Base-by-base conservation (phyloP, 805 yeast genomes). In the Candida morakotiae region DNA sequence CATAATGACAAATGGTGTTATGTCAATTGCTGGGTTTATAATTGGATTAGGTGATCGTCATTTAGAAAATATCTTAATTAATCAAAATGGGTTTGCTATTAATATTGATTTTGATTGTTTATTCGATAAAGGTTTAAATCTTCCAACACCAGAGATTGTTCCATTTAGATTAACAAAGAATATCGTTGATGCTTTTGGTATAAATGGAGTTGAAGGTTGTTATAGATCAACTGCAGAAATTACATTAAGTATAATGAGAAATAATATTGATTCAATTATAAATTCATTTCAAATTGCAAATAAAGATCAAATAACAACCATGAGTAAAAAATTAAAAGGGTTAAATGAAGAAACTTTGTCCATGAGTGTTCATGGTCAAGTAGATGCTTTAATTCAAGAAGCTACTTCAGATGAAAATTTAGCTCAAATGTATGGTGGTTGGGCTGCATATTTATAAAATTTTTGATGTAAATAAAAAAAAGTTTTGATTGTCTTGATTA, bases 21-120 rank as follows among this genome's bases (percentile, higher is more conserved):
- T 94, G 98, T 88, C 97, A 0, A 87, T 93, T 69, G 95, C 91
- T 4, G 98, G 99, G 0, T 87, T 86, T 55, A 78, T 93, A 31
- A 69, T 93, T 19, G 98, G 98, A 7, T 70, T 93, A 34, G 99
- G 99, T 17, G 99, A 93, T 59, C 71, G 99, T 27, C 99, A 93
- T 55, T 84, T 96, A 48, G 99, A 93, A 53, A 93, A 93, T 52
- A 77, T 93, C 15, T 61, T 93, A 38, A 64, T 91, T 26, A 74
- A 81, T 49, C 81, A 82, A 43, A 74, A 70, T 28, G 74, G 81
- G 3, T 98, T 98, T 1, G 79, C 78, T 7, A 77, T 87, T 0
- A 61, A 93, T 57, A 97, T 93, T 38, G 99, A 94, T 60, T 93
- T 93, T 58, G 98, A 94, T 55, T 91, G 98, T 64, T 66, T 93